Evolutionary conservation across 2,329 filamentous ascomycete species (phyloP).

Genomic region (Curvularia lunata): DNA sequence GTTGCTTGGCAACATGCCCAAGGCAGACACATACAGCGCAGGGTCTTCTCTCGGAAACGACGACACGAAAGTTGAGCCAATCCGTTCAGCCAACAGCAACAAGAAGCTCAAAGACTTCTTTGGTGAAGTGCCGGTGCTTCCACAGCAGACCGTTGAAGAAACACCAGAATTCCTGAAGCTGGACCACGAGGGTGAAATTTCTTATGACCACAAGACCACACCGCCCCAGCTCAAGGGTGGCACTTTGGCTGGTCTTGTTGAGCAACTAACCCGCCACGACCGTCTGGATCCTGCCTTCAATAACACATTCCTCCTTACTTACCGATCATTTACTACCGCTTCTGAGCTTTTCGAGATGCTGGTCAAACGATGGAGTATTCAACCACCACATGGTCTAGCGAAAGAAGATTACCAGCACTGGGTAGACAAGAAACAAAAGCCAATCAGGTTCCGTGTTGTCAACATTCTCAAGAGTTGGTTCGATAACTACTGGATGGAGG

Average conservation of each 20-base stretch:
- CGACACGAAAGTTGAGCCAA: slow-evolving; percentile 44
- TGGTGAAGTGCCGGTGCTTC: slow-evolving; percentile 58
- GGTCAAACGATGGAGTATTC: slow-evolving; percentile 88
- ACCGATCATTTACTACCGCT: slow-evolving; percentile 91
- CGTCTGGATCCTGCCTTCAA: slow-evolving; percentile 95
- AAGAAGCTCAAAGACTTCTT: slow-evolving; percentile 60
- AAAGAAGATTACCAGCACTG: slow-evolving; percentile 81
- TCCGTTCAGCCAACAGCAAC: slow-evolving; percentile 50
- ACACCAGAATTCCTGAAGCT: slow-evolving; percentile 82
- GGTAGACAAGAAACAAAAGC: slow-evolving; percentile 94
- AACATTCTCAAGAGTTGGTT: slow-evolving; percentile 99
- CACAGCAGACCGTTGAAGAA: slow-evolving; percentile 68
- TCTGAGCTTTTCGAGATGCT: slow-evolving; percentile 91
- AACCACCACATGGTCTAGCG: slow-evolving; percentile 82
- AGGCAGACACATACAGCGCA: slow-evolving; percentile 72
- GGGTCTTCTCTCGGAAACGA: slow-evolving; percentile 49
- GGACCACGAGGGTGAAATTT: slow-evolving; percentile 86
- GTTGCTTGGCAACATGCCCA: slow-evolving; percentile 59
- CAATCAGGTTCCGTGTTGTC: slow-evolving; percentile 92
- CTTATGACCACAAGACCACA: slow-evolving; percentile 83
- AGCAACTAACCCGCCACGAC: slow-evolving; percentile 94
- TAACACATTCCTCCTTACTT: slow-evolving; percentile 96
- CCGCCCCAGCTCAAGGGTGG: slow-evolving; percentile 84
- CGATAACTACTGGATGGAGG: slow-evolving; percentile 99
- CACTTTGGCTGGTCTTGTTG: slow-evolving; percentile 85